A percentile compares a stretch with the other conserved stretches of the same genome.
Evolutionary conservation across 2,329 filamentous ascomycete genomes (phyloP).

Genomic region (Fusarium tupiense): DNA sequence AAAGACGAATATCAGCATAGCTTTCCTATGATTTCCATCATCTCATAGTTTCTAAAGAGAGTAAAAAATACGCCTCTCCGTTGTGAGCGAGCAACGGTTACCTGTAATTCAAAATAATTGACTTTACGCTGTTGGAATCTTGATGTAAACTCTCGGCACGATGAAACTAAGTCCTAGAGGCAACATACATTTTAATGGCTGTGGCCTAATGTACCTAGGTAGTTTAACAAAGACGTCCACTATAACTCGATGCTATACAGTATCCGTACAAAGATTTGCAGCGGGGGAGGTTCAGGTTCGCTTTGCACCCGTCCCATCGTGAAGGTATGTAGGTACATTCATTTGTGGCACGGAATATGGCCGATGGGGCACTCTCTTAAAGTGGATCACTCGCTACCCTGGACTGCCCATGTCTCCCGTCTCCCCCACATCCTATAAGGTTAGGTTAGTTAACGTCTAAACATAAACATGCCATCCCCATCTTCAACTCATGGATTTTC

Average conservation of each 20-base stretch:
- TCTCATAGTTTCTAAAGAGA: not conserved
- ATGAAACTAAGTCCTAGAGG: no score
- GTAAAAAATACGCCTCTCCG: not conserved
- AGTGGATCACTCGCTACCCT: not conserved
- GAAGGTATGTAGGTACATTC: not conserved
- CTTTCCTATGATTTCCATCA: not conserved
- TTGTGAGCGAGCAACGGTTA: not conserved
- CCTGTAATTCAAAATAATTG: not conserved
- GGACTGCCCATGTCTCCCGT: not conserved
- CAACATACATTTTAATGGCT: not conserved
- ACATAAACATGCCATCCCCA: constrained; percentile 28
- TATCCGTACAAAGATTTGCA: not conserved
- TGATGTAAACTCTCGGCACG: not conserved
- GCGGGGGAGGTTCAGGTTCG: no score
- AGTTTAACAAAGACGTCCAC: not conserved
- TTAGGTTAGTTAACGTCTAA: constrained; percentile 1
- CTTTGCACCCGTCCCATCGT: not conserved
- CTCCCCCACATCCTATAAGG: constrained; percentile 18
- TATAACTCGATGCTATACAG: not conserved
- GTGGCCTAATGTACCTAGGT: not conserved
- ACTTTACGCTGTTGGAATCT: not conserved
- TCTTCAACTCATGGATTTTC: constrained; percentile 21
- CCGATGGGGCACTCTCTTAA: not conserved
- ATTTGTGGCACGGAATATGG: constrained; percentile 21
- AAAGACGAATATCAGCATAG: not conserved